Conservation (phyloP, 2,329 filamentous ascomycete genomes). For the Tolypocladium inflatum region DNA sequence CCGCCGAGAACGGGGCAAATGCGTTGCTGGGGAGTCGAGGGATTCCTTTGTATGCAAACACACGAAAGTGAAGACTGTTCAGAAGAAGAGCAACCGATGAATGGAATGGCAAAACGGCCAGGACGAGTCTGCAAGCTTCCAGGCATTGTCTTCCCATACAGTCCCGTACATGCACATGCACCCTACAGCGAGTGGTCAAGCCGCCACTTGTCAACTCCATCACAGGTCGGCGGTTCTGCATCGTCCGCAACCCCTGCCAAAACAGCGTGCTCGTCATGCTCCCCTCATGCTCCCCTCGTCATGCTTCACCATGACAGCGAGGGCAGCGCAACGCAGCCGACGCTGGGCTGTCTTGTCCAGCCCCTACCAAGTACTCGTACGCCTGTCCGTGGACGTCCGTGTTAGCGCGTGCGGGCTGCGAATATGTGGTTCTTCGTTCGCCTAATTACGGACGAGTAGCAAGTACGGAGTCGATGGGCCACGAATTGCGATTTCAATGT, state of each 20-base stretch:
- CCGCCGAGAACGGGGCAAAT: not conserved
- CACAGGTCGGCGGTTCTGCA: not conserved
- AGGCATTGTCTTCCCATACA: too few relatives aligned
- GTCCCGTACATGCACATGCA: too few relatives aligned
- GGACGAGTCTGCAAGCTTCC: not conserved
- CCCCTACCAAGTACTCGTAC: too few relatives aligned
- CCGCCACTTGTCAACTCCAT: not conserved
- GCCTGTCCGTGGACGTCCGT: too few relatives aligned
- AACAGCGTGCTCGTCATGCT: not conserved
- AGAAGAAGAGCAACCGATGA: not conserved
- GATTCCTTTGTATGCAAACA: not conserved
- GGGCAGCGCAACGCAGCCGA: not conserved
- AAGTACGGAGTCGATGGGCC: not conserved
- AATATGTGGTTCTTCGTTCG: too few relatives aligned
- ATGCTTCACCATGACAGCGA: not conserved
- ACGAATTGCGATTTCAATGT: not conserved
- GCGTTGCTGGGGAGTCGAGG: not conserved
- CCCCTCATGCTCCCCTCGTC: not conserved
- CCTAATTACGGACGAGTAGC: too few relatives aligned
- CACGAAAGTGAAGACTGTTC: not conserved
- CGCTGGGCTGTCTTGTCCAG: not conserved
- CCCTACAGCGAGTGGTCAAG: too few relatives aligned
- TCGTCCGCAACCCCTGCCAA: not conserved
- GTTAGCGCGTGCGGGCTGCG: too few relatives aligned
- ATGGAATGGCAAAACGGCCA: not conserved